Base-by-base conservation (phyloP, 805 yeast genomes). In the Priceomyces melissophilus region DNA sequence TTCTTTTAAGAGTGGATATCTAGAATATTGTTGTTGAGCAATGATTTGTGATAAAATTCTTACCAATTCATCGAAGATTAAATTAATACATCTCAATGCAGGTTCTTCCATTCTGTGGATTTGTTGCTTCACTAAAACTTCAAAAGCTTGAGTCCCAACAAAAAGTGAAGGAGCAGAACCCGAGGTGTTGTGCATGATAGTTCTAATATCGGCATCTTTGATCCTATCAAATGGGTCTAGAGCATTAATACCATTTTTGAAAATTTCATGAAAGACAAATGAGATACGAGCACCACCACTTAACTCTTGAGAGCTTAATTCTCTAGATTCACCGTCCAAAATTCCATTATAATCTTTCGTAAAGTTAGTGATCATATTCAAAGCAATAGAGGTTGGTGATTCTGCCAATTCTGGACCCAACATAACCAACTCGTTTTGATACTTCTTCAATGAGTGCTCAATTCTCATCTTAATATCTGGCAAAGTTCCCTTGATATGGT, bases 271-370 rank as follows among this genome's bases (percentile, higher is more conserved):
- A 73, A 91, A 93, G 13, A 91, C 98, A 71, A 89, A 93, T 25
- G 95, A 83, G 47, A 91, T 86, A 75, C 99, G 85, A 0, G 99
- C 99, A 66, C 96, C 99, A 60, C 99, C 99, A 50, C 96, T 85
- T 52, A 93, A 77, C 68, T 93, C 99, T 55, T 83, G 79, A 8
- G 90, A 81, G 7, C 95, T 81, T 49, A 93, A 73, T 57, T 93
- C 99, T 62, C 80, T 86, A 17, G 93, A 84, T 62, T 87, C 91
- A 67, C 99, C 99, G 55, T 87, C 93, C 53, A 93, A 71, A 32
- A 91, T 87, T 11, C 93, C 91, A 45, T 81, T 83, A 67, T 89
- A 93, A 60, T 90, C 98, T 60, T 86, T 88, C 49, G 91, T 76
- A 57, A 93, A 88, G 62, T 86, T 95, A 12, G 98, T 89, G 55